Base-by-base conservation (phyloP, 331 rosid species). In the Malus hybrid region DNA sequence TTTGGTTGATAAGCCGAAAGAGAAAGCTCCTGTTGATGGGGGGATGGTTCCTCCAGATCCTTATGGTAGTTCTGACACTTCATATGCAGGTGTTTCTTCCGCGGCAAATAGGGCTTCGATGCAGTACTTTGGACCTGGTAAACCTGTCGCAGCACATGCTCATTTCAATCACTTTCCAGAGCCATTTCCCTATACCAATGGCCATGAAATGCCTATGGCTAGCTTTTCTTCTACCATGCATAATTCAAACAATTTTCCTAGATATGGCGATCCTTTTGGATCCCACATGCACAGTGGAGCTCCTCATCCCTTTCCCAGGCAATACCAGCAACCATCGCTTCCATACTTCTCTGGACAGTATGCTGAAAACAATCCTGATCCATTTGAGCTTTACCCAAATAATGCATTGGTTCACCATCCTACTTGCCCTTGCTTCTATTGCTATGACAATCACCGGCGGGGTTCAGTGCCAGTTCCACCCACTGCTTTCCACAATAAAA, bases 341-440 rank as follows among this genome's bases (percentile, higher is more conserved):
- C 24, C 24, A 24, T 24, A 24, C 24, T 24, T 24, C 24, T 24
- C 24, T 24, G 24, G 24, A 24, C 24, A 24, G 24, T 24, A 24
- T 24, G 24, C 24, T 24, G 24, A 24, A 24, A 24, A 24, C 24
- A 76, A 61, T 84, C 76, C 83, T 28, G 88, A 89, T 76, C 80
- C 90, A 20, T 90, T 78, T 69, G 85, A 75, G 57, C 89, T 84
- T 8, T 90, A 83, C 82, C 80, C 86, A 56, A 81, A 78, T 65
- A 89, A 82, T 75, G 79, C 87, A 27, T 71, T 75, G 36, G 85
- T 79, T 63, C 99, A 95, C 77, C 90, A 69, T 7, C 88, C 97
- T 81, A 86, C 97, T 70, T 95, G 99, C 76, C 62, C 93, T 66
- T 95, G 99, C 82, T 80, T 80, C 59, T 87, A 69, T 78, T 95